Evolutionary conservation across 805 yeast species (phyloP).

Genomic region (Clavispora santaluciae): DNA sequence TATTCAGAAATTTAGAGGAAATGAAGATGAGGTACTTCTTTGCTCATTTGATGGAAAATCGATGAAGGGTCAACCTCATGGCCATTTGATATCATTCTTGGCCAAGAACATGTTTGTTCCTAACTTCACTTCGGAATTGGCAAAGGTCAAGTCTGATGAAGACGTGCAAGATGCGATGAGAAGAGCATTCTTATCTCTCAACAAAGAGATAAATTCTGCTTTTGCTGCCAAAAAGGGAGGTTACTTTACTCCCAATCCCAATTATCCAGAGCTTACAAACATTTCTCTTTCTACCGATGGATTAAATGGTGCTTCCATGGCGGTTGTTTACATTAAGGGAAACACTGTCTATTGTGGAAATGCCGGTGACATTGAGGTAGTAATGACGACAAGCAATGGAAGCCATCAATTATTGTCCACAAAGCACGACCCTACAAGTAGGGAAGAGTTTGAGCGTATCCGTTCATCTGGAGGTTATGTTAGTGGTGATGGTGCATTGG

Average conservation of each 20-base stretch:
- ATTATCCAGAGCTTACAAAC: constrained; percentile 46
- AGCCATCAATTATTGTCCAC: constrained; percentile 68
- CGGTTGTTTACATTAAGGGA: constrained; percentile 74
- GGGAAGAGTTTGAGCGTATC: constrained; percentile 77
- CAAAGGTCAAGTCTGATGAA: constrained; percentile 35
- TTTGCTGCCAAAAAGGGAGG: constrained; percentile 42
- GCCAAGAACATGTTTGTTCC: constrained; percentile 69
- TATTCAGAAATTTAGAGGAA: constrained; percentile 81
- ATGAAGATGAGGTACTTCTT: constrained; percentile 72
- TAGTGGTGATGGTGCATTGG: constrained; percentile 76
- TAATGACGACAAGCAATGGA: constrained; percentile 76
- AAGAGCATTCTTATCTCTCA: constrained; percentile 72
- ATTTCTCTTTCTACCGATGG: constrained; percentile 59
- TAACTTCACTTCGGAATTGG: constrained; percentile 63
- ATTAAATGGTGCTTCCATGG: constrained; percentile 77
- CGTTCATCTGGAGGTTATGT: constrained; percentile 91
- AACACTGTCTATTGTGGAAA: constrained; percentile 74
- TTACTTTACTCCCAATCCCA: constrained; percentile 32
- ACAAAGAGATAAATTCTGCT: constrained; percentile 72
- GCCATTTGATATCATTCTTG: constrained; percentile 64
- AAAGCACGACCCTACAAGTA: constrained; percentile 78
- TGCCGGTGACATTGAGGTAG: constrained; percentile 84
- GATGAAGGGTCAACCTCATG: constrained; percentile 26
- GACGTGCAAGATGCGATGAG: constrained; percentile 72
- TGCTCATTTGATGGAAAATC: constrained; percentile 80